A percentile compares a stretch with the other conserved stretches of the same genome.
Evolutionary conservation across 1,284 basidiomycete genomes (phyloP).

Genomic region (Veloporphyrellus conicus): DNA sequence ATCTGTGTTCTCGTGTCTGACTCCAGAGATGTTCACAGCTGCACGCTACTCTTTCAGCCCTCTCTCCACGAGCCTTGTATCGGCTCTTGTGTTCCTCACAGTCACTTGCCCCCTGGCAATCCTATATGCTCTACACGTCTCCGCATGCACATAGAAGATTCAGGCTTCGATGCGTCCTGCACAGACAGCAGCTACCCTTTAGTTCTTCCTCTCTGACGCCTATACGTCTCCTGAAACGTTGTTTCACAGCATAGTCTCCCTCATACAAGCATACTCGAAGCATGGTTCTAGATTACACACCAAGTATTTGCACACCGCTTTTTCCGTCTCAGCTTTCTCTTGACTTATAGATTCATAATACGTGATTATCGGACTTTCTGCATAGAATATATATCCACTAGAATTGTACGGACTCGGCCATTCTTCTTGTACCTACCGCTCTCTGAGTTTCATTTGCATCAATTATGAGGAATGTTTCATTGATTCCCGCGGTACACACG

Average conservation of each 20-base stretch:
- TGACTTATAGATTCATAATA: constrained; percentile 11
- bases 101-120: constrained; percentile 19
- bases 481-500: constrained; percentile 1
- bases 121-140: constrained; percentile 17
- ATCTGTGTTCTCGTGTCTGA: constrained; percentile 1
- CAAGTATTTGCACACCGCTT: not conserved
- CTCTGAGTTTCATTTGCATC: constrained; percentile 8
- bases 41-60: constrained; percentile 5
- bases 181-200: not conserved
- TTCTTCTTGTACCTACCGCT: constrained; percentile 21
- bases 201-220: not conserved
- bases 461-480: constrained; percentile 7
- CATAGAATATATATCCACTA: constrained; percentile 9
- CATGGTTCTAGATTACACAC: constrained; percentile 17
- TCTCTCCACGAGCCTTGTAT: constrained; percentile 14
- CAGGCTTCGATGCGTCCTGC: not conserved
- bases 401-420: constrained; percentile 13
- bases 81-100: constrained; percentile 17
- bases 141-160: constrained; percentile 2
- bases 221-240: not conserved
- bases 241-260: constrained; percentile 13
- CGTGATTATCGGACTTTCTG: constrained; percentile 13
- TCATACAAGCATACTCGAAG: constrained; percentile 11
- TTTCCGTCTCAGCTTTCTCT: constrained; percentile 5
- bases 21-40: constrained; percentile 6